Evolutionary conservation across 2,329 filamentous ascomycete genomes (phyloP), one percentile per base, ranked within the genome.

Genomic region (Botrytis cinerea): DNA sequence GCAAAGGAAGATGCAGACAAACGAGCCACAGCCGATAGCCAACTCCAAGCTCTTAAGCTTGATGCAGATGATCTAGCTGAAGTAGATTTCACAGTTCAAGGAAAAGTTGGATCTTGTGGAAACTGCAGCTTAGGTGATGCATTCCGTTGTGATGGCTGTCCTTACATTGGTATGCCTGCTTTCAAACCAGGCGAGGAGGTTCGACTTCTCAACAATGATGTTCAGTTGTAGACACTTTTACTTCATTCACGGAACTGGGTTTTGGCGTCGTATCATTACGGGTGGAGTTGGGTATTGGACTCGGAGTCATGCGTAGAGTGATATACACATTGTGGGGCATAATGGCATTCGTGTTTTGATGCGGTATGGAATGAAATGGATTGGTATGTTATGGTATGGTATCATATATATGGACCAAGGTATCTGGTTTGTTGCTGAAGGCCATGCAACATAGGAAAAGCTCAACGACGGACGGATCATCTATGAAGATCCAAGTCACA

Each of bases 131-230:
- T 99, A 25, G 96, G 96, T 69, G 95, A 98, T 82, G 95, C 96
- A 5, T 94, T 94, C 84, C 86, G 92, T 59, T 93, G 92, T 81
- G 90, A 90, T 68, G 79, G 88, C 2, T 93, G 91, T 80, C 95
- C 95, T 1, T 97, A 96, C 81, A 93, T 97, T 79, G 95, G 95
- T 7, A 87, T 99, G 78, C 96, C 96, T 22, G 93, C 96, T 7
- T 99, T 99, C 86, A 97, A 98, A 86, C 94, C 94, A 5, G 96
- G 96, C 25, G 95, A 99, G 85, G 94, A 98, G 84, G 94, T 98
- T 69, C 88, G 91, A 80, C 86, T 99, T 74, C 82, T 97, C 80
- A 95, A 97, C 82, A 93, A 97, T 77, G 90, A 93, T 80, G 89
- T 94, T 74, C 95, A 97, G 84, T 84, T 97, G 80, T 97, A 80